These are phyloP conservation scores for Penicillium fimorum DNA, from an alignment of 495 filamentous ascomycete genomes.

Conservation along the genomic window DNA sequence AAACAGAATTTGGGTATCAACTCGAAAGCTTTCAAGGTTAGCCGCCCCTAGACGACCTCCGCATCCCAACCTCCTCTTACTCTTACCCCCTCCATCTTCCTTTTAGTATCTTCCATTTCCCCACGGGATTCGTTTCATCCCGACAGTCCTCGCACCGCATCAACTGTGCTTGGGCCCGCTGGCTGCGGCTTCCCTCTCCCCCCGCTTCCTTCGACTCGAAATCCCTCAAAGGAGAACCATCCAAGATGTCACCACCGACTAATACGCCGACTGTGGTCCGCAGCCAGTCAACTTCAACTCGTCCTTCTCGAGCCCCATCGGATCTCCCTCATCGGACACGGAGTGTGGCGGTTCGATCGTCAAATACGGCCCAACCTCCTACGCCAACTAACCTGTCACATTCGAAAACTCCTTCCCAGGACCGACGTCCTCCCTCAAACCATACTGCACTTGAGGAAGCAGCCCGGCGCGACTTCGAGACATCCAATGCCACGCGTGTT, in stretches of 20 bases:
- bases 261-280: constrained; percentile 49
- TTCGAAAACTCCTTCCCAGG: constrained; percentile 52
- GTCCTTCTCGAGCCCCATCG: constrained; percentile 43
- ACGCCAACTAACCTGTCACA: constrained; percentile 39
- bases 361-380: constrained; percentile 38
- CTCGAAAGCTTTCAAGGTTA: constrained; percentile 3
- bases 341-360: constrained; percentile 51
- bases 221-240: constrained; percentile 10
- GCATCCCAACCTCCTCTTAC: constrained; percentile 12
- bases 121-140: background rate
- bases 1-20: constrained; percentile 18
- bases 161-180: constrained; percentile 6
- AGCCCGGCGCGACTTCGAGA: constrained; percentile 58
- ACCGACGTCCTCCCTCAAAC: constrained; percentile 50
- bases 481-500: constrained; percentile 48
- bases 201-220: constrained; percentile 27
- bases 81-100: constrained; percentile 9
- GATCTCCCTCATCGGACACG: constrained; percentile 58
- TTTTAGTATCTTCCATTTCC: background rate
- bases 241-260: constrained; percentile 50
- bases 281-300: constrained; percentile 56
- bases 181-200: constrained; percentile 23
- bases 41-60: constrained; percentile 13
- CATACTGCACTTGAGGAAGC: constrained; percentile 52
- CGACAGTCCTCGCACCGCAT: constrained; percentile 4